Evolutionary conservation across 805 yeast genomes (phyloP).

Genomic region (Ogataea philodendri): DNA sequence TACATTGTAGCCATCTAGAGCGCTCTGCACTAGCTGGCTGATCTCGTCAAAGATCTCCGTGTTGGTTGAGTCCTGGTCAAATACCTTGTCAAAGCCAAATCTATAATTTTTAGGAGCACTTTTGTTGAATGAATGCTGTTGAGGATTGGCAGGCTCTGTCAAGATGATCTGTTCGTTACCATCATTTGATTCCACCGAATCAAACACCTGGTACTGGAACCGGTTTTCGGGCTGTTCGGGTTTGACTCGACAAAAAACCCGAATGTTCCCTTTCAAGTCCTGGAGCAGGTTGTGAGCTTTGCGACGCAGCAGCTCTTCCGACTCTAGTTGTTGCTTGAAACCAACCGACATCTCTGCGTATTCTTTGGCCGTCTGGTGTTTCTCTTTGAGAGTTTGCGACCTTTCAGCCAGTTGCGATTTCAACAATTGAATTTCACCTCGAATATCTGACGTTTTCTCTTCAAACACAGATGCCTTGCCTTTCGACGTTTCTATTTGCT

Average conservation of each 20-base stretch:
- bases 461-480: slow-evolving; percentile 9
- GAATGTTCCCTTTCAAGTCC: slow-evolving; percentile 85
- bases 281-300: slow-evolving; percentile 70
- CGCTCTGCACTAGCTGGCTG: slow-evolving; percentile 79
- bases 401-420: slow-evolving; percentile 8
- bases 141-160: slow-evolving; percentile 17
- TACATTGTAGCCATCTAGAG: slow-evolving; percentile 85
- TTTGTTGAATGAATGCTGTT: slow-evolving; percentile 10
- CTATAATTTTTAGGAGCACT: slow-evolving; percentile 27
- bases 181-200: slow-evolving; percentile 19
- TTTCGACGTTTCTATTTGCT: slow-evolving; percentile 5
- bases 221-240: slow-evolving; percentile 43
- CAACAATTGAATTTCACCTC: slow-evolving; percentile 12
- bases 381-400: slow-evolving; percentile 25
- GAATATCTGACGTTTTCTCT: slow-evolving; percentile 8
- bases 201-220: slow-evolving; percentile 16
- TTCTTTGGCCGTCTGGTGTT: slow-evolving; percentile 20
- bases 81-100: slow-evolving; percentile 79
- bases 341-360: neutral
- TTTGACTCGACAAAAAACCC: slow-evolving; percentile 85
- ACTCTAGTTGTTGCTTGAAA: slow-evolving; percentile 29
- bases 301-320: slow-evolving; percentile 45
- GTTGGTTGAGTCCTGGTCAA: slow-evolving; percentile 54
- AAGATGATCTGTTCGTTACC: slow-evolving; percentile 33
- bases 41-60: slow-evolving; percentile 75